Evolutionary conservation across 305 asterid genomes (phyloP).

Genomic region (Galium porrigens): DNA sequence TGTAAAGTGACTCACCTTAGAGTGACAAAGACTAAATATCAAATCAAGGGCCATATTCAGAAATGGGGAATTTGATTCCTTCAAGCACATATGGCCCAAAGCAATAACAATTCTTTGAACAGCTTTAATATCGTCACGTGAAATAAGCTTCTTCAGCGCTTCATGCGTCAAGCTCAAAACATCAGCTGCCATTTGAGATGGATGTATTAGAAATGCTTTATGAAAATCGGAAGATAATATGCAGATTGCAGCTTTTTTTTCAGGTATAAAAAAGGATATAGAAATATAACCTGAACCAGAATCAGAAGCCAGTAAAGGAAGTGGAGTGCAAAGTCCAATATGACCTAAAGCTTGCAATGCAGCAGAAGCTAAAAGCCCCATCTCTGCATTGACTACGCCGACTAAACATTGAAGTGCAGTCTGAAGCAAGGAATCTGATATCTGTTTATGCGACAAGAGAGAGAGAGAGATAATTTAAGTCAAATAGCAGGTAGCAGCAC

Average conservation of each 20-base stretch:
- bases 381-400: slow-evolving; percentile 52
- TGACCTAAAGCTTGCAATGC: slow-evolving; percentile 95
- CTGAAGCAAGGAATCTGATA: slow-evolving; percentile 59
- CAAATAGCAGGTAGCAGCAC: background rate
- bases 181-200: slow-evolving; percentile 39
- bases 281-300: slow-evolving; percentile 47
- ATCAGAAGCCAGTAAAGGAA: slow-evolving; percentile 56
- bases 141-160: slow-evolving; percentile 59
- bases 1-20: slow-evolving; percentile 49
- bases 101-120: slow-evolving; percentile 71
- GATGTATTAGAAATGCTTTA: background rate
- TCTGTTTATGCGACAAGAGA: slow-evolving; percentile 26
- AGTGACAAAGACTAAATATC: slow-evolving; percentile 74
- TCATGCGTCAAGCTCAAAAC: slow-evolving; percentile 48
- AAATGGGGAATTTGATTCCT: slow-evolving; percentile 54
- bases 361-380: slow-evolving; percentile 62
- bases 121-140: slow-evolving; percentile 79
- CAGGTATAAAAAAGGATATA: slow-evolving; percentile 14
- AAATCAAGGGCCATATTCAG: slow-evolving; percentile 60
- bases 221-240: slow-evolving; percentile 4
- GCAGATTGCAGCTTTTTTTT: background rate
- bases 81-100: slow-evolving; percentile 79
- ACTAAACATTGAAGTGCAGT: slow-evolving; percentile 63
- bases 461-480: background rate
- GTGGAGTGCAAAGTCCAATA: slow-evolving; percentile 66